Conservation (phyloP, 306 rosid species). For the Senna siamea region DNA sequence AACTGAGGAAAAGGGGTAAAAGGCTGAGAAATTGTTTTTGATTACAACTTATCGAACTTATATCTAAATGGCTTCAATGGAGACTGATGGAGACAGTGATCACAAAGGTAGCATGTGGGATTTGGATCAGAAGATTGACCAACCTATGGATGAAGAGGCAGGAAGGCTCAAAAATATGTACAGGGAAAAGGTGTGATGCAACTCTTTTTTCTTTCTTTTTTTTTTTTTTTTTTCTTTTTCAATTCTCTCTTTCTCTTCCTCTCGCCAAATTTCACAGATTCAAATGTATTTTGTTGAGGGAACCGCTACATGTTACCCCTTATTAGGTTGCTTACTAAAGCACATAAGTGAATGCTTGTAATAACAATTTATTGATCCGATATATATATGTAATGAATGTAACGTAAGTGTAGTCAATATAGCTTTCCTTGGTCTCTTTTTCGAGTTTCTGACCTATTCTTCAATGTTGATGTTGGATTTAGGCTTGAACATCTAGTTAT, state of each 20-base stretch:
- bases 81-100: conserved; percentile 49
- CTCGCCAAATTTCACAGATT: not conserved
- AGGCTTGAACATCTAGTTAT: not conserved
- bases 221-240: no score
- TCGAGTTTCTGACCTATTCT: not conserved
- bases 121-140: conserved; percentile 86
- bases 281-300: conserved; percentile 2
- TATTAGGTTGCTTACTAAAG: conserved; percentile 5
- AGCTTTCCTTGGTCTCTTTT: not conserved
- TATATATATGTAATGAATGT: conserved; percentile 1
- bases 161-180: conserved; percentile 81
- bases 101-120: conserved; percentile 83
- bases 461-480: conserved; percentile 1
- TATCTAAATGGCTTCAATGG: conserved; percentile 62
- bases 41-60: conserved; percentile 39
- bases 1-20: conserved; percentile 23
- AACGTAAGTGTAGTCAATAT: conserved; percentile 16
- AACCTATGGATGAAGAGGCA: conserved; percentile 94
- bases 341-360: conserved; percentile 18
- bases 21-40: conserved; percentile 1
- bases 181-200: conserved; percentile 72
- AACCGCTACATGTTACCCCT: conserved; percentile 7
- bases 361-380: conserved; percentile 3
- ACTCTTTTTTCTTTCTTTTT: not conserved
- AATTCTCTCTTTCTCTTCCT: conserved; percentile 14